Evolutionary conservation across 257 asterid genomes (phyloP), one percentile per base, ranked within the genome.

Genomic region (Rhazya stricta): DNA sequence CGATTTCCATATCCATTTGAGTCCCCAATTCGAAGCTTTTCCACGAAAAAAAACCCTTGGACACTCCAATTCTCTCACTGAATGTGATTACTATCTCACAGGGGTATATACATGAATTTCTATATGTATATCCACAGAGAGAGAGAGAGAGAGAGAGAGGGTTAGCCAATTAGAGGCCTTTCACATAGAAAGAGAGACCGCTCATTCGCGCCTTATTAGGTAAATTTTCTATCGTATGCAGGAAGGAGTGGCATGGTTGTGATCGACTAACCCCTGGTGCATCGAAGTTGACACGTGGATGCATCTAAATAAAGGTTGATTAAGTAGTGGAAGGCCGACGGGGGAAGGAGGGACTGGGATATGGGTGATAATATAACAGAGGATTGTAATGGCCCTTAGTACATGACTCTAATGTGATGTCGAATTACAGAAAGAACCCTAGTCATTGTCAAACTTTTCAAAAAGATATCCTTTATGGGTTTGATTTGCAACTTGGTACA

Each of bases 1-100:
- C 78, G 62, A 36, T 72, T 67, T 75, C 85, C 58, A 79, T 67
- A 56, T 79, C 85, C 85, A 82, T 82, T 27, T 19, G 18, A 42
- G 23, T 9, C 9, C 25, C n/a, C 67, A 78, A 63, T 50, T 75
- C 3, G 4, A 6, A 67, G 1, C 34, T 32, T 51, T 50, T 34
- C 50, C 45, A 8, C 29, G 75, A 71, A 34, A 34, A 71, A 72
- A 39, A 72, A 54, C 67, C 66, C 76, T 56, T 36, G 37, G 51
- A 54, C 51, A 7, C 76, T 2, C 29, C 53, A 23, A 46, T 69
- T 51, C 58, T 16, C 23, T 51, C 27, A 18, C 58, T n/a, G 58
- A 13, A 9, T 51, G 58, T 4, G 8, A 51, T 51, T 25, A 51
- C 21, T 18, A 21, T 51, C 6, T 18, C 25, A 18, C 43, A 19